These are phyloP conservation scores for Ilyonectria mors-panacis DNA, from an alignment of 2,329 filamentous ascomycete species.

Conservation along the genomic window DNA sequence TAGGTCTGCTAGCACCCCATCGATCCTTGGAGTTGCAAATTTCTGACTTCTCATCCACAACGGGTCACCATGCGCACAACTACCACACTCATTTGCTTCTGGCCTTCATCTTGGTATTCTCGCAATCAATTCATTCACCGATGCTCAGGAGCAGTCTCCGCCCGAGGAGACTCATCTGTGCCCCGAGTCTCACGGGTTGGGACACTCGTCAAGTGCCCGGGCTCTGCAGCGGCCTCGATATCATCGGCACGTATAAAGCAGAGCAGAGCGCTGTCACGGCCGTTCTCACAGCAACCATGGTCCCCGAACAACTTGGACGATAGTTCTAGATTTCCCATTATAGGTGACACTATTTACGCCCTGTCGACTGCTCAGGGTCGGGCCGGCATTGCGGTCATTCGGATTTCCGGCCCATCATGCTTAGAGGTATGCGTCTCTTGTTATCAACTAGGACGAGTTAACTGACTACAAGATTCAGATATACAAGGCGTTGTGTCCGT, in stretches of 20 bases:
- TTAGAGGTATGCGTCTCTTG: conserved; percentile 66
- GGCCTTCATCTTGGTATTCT: not conserved
- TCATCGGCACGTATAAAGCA: not conserved
- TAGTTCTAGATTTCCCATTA: conserved; percentile 36
- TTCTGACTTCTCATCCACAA: conserved; percentile 2
- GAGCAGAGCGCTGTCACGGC: not conserved
- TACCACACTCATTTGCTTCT: conserved; percentile 11
- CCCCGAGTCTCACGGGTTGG: conserved; percentile 23
- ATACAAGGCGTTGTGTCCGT: conserved; percentile 66
- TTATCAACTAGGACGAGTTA: not conserved
- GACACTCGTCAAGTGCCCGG: not conserved
- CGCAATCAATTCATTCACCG: conserved; percentile 7
- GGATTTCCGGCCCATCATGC: conserved; percentile 86
- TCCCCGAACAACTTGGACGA: conserved; percentile 13
- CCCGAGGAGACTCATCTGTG: conserved; percentile 37
- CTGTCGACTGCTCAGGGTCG: conserved; percentile 88
- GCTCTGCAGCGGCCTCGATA: not conserved
- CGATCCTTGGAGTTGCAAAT: conserved; percentile 2
- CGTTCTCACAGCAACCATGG: conserved; percentile 34
- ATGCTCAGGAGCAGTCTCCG: conserved; percentile 48
- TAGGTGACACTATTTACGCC: conserved; percentile 85
- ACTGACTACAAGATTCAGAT: conserved; percentile 55
- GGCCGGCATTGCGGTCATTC: conserved; percentile 91
- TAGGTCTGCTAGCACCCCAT: conserved; percentile 2
- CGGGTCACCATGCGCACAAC: not conserved